Base-by-base conservation (phyloP, 306 rosid genomes). In the Pyrus betulifolia region DNA sequence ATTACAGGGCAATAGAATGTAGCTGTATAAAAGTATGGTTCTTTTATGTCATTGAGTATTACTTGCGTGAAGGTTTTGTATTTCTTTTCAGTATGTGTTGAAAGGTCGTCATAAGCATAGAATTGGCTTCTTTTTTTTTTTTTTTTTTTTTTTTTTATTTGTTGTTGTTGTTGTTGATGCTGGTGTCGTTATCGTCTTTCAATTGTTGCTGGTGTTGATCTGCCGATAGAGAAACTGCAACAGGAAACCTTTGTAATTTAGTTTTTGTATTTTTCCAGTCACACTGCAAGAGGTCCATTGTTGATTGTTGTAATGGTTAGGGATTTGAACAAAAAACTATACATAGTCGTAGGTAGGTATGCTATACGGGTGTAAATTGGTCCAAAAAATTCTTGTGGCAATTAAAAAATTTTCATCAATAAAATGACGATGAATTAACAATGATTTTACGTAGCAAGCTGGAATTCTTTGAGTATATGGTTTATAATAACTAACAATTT, bases 321-420 rank as follows among this genome's bases (percentile, higher is more conserved):
- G 69, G 25, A 40, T 69, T 30, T 74, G 13, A 30, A 57, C 51
- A 61, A 45, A 49, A 82, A 60, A 44, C 14, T 3, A 42, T 49
- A 28, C 72, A 23, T 33, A 63, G 45, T 35, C 40, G 42, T 62
- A 64, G 64, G 58, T 15, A 17, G n/a, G 63, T 23, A 67, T 66
- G 69, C 67, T 38, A 60, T 62, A 76, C 45, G 66, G 82, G 45
- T 75, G 73, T 49, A 75, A 30, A 55, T n/a, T 31, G 67, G 71
- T 67, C 74, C 69, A 44, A 72, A 8, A 8, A 17, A 52, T 74
- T 74, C 30, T 40, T 27, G 54, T 14, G 8, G 74, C 60, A 28
- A 28, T 40, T 62, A 4, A 19, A 19, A 45, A 23, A 7, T 55
- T 38, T 4, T 54, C 45, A 22, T 60, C 42, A 70, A 69, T 38